phyloP scores from a whole-genome alignment of 257 asterid species.

The Solanum corneliomulleri region DNA sequence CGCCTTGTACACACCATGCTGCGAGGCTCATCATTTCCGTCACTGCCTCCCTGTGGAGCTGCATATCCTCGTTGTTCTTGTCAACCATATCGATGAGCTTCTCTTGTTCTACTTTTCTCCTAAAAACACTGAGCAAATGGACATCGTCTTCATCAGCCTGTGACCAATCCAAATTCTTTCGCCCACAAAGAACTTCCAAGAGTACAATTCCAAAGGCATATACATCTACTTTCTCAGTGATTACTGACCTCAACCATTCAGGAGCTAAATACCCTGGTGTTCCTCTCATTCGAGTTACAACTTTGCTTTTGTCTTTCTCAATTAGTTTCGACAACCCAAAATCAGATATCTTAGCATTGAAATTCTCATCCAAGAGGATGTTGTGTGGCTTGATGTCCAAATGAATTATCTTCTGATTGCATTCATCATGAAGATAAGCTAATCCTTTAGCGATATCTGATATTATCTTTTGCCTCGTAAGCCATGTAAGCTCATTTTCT shows the following conservation, averaged over 20 bases:
- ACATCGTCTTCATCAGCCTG: not conserved
- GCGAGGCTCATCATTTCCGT: slow-evolving; percentile 2
- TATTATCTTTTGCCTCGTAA: not conserved
- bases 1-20: slow-evolving; percentile 13
- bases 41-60: not conserved
- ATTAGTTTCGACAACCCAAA: slow-evolving; percentile 12
- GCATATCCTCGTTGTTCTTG: slow-evolving; percentile 2
- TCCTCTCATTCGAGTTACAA: slow-evolving; percentile 14
- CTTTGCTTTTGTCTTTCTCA: slow-evolving; percentile 11
- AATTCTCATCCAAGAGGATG: slow-evolving; percentile 14
- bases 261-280: slow-evolving; percentile 16
- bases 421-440: slow-evolving; percentile 14
- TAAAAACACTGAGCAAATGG: slow-evolving; percentile 4
- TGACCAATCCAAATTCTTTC: slow-evolving; percentile 10
- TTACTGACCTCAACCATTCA: slow-evolving; percentile 7
- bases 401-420: slow-evolving; percentile 16
- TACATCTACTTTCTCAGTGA: slow-evolving; percentile 15
- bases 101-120: not conserved
- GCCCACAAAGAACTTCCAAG: slow-evolving; percentile 9
- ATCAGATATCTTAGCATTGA: slow-evolving; percentile 17
- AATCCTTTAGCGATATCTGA: slow-evolving; percentile 11
- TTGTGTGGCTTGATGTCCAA: slow-evolving; percentile 20
- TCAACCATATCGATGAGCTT: slow-evolving; percentile 2
- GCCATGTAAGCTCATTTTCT: slow-evolving; percentile 1
- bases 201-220: slow-evolving; percentile 16